Evolutionary conservation across 352 stramenopile species (phyloP).

Genomic region (Phytophthora pseudosyringae): DNA sequence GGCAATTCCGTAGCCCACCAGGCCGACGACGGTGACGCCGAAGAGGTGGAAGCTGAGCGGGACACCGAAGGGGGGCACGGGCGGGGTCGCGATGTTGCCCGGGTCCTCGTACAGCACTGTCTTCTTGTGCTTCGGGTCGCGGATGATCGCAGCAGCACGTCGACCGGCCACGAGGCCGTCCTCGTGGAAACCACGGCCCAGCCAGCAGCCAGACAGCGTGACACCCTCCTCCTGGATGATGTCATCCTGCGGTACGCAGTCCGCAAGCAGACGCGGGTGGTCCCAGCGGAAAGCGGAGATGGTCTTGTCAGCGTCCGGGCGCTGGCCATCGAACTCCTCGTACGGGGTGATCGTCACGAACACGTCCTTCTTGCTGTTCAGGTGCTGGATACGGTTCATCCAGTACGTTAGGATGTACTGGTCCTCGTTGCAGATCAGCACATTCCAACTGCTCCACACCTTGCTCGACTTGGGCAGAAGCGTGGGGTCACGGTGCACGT

Average conservation of each 20-base stretch:
- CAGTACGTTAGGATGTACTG: slow-evolving; percentile 91
- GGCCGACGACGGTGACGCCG: slow-evolving; percentile 57
- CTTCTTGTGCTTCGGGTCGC: slow-evolving; percentile 74
- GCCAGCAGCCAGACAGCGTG: slow-evolving; percentile 80
- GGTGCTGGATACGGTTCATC: slow-evolving; percentile 90
- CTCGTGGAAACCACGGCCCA: slow-evolving; percentile 88
- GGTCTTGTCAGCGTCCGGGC: slow-evolving; percentile 50
- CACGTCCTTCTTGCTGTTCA: slow-evolving; percentile 87
- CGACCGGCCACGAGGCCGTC: slow-evolving; percentile 87
- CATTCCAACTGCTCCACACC: slow-evolving; percentile 87
- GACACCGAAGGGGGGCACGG: slow-evolving; percentile 79
- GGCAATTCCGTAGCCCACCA: slow-evolving; percentile 64
- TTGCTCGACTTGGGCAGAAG: slow-evolving; percentile 80
- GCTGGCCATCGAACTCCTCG: slow-evolving; percentile 65
- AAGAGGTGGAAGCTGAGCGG: slow-evolving; percentile 72
- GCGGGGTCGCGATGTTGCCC: slow-evolving; percentile 74
- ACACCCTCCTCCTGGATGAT: slow-evolving; percentile 87
- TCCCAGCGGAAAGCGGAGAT: slow-evolving; percentile 88
- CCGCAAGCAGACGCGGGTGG: slow-evolving; percentile 81
- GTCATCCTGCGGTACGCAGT: slow-evolving; percentile 87
- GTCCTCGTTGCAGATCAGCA: slow-evolving; percentile 84
- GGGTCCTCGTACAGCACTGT: slow-evolving; percentile 85
- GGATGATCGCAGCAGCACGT: slow-evolving; percentile 77
- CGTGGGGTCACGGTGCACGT: slow-evolving; percentile 78
- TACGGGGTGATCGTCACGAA: slow-evolving; percentile 88